phyloP scores from a whole-genome alignment of 768 basidiomycete species.

The Tulasnella sp. region DNA sequence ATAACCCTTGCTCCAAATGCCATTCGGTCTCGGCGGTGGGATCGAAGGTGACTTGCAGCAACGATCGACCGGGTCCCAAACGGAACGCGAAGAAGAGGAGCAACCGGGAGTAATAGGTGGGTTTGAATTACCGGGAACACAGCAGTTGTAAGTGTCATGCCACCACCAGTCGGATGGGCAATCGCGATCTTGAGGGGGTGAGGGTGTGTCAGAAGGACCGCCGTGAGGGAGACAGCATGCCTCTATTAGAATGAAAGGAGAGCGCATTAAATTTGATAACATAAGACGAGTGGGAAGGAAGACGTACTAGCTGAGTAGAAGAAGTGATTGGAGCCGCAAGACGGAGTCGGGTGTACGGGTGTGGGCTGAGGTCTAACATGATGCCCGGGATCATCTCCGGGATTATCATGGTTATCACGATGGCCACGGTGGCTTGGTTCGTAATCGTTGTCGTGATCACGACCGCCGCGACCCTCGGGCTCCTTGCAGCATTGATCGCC shows the following conservation, averaged over 20 bases:
- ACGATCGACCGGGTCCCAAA: slow-evolving; percentile 35
- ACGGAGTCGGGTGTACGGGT: background rate
- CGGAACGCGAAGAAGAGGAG: slow-evolving; percentile 36
- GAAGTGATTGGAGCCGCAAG: background rate
- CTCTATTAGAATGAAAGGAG: too few species aligned
- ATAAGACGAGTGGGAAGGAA: background rate
- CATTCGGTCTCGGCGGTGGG: slow-evolving; percentile 25
- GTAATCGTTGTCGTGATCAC: too few species aligned
- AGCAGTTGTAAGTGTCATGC: slow-evolving; percentile 39
- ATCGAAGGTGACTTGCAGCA: slow-evolving; percentile 31
- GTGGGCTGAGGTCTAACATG: too few species aligned
- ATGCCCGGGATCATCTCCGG: too few species aligned
- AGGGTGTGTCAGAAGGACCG: slow-evolving; percentile 34
- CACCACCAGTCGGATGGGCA: slow-evolving; percentile 41
- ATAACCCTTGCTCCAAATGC: slow-evolving; percentile 23
- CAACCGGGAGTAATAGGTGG: slow-evolving; percentile 32
- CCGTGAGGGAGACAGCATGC: slow-evolving; percentile 25
- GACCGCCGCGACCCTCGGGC: too few species aligned
- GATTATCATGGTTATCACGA: too few species aligned
- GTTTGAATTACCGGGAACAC: slow-evolving; percentile 39
- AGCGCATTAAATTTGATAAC: too few species aligned
- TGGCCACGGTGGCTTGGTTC: too few species aligned
- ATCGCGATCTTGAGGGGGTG: slow-evolving; percentile 26
- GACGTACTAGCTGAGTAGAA: too few species aligned
- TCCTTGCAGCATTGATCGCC: slow-evolving; percentile 15